phyloP scores from a whole-genome alignment of 2,329 filamentous ascomycete genomes.

The Cytospora leucostoma region DNA sequence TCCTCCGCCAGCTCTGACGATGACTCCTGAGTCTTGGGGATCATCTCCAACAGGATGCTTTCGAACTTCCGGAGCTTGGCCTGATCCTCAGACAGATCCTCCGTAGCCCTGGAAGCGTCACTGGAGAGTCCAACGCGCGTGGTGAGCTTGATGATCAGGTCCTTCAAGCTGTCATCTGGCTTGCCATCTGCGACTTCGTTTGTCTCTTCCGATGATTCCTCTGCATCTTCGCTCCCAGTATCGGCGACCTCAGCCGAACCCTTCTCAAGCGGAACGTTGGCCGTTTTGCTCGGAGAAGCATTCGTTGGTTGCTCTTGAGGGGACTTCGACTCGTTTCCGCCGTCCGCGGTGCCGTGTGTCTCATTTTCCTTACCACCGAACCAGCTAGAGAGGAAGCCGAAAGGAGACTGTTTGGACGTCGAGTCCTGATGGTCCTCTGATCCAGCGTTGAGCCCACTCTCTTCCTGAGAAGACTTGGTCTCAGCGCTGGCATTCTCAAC shows the following conservation, averaged over 20 bases:
- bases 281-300: background rate
- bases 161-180: constrained; percentile 39
- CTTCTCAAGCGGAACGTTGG: background rate
- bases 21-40: constrained; percentile 39
- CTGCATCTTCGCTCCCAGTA: constrained; percentile 17
- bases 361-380: constrained; percentile 12
- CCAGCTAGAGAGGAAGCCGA: constrained; percentile 22
- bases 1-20: constrained; percentile 4
- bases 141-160: constrained; percentile 56
- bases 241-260: background rate
- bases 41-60: constrained; percentile 52
- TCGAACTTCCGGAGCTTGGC: constrained; percentile 52
- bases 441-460: background rate
- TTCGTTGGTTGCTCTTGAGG: background rate
- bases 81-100: constrained; percentile 34
- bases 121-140: constrained; percentile 44
- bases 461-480: background rate
- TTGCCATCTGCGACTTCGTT: constrained; percentile 24
- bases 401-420: constrained; percentile 8
- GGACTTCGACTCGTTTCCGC: background rate
- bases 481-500: constrained; percentile 21
- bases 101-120: constrained; percentile 31
- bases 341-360: constrained; percentile 3
- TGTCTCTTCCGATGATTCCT: constrained; percentile 12
- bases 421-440: background rate